Evolutionary conservation across 2,329 filamentous ascomycete species (phyloP).

Genomic region (Penicillium italicum): DNA sequence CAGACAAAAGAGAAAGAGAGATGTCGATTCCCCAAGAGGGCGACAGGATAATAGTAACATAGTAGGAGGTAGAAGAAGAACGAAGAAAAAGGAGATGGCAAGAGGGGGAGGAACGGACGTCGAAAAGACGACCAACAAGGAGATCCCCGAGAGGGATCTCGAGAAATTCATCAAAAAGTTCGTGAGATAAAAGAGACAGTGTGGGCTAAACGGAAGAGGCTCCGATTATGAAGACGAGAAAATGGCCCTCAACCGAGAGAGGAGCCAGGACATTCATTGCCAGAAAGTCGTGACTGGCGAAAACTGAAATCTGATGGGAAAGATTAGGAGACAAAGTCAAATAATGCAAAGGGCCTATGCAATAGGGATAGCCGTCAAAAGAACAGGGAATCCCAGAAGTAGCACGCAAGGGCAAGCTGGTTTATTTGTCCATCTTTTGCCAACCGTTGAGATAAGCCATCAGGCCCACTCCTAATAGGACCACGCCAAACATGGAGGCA

Average conservation of each 20-base stretch:
- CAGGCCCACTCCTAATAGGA: constrained; percentile 73
- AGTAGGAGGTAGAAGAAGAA: constrained; percentile 17
- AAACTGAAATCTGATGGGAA: constrained; percentile 18
- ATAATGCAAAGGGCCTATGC: constrained; percentile 22
- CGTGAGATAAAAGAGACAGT: constrained; percentile 19
- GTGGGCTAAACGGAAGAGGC: constrained; percentile 17
- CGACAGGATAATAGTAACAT: constrained; percentile 18
- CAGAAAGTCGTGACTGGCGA: constrained; percentile 26
- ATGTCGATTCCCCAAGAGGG: constrained; percentile 9
- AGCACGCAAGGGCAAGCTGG: constrained; percentile 9
- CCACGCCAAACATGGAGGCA: constrained; percentile 76
- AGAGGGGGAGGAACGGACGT: constrained; percentile 13
- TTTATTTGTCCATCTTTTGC: constrained; percentile 57
- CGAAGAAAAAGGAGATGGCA: constrained; percentile 10
- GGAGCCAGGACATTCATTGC: constrained; percentile 18
- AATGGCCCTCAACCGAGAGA: constrained; percentile 8
- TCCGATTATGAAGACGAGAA: constrained; percentile 16
- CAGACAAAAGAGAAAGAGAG: constrained; percentile 23
- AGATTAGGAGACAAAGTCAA: constrained; percentile 17
- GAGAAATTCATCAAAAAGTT: constrained; percentile 12
- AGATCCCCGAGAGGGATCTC: background rate
- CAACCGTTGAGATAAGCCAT: constrained; percentile 86
- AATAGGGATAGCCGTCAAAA: constrained; percentile 13
- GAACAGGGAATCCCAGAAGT: constrained; percentile 19
- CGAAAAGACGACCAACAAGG: constrained; percentile 10